Conservation (phyloP, 306 rosid species). For the Glycine soja region DNA sequence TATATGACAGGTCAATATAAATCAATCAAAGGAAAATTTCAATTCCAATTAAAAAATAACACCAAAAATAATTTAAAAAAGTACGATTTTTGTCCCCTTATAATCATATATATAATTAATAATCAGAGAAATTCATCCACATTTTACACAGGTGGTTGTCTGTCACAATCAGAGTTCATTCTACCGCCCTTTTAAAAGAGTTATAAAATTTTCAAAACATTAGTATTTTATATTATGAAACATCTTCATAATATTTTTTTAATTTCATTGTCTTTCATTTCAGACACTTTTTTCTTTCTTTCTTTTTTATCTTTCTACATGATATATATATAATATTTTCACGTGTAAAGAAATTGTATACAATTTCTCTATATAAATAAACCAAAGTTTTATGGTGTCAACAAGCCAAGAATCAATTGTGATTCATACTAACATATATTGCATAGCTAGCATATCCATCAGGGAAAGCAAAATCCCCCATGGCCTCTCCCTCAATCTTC, state of each 20-base stretch:
- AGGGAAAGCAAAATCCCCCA: background rate
- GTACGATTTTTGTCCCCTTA: background rate
- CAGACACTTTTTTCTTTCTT: background rate
- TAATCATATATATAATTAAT: background rate
- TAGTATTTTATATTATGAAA: background rate
- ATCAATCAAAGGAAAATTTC: background rate
- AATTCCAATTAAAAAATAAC: background rate
- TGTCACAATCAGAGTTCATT: background rate
- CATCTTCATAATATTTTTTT: background rate
- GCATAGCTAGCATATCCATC: background rate
- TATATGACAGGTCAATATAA: background rate
- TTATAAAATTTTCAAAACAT: background rate
- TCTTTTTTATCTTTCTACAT: background rate
- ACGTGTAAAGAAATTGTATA: background rate
- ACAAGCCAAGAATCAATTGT: background rate
- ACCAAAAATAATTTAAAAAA: background rate
- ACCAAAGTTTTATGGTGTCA: background rate
- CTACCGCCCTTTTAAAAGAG: background rate
- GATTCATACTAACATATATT: background rate
- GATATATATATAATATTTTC: background rate
- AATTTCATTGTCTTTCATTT: background rate
- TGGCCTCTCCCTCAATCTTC: slow-evolving; percentile 27
- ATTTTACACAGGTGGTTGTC: background rate
- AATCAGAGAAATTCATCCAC: background rate
- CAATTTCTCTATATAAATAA: background rate